Evolutionary conservation across 192 early-diverging fungal genomes (phyloP).

Genomic region (Coemansia sp.): DNA sequence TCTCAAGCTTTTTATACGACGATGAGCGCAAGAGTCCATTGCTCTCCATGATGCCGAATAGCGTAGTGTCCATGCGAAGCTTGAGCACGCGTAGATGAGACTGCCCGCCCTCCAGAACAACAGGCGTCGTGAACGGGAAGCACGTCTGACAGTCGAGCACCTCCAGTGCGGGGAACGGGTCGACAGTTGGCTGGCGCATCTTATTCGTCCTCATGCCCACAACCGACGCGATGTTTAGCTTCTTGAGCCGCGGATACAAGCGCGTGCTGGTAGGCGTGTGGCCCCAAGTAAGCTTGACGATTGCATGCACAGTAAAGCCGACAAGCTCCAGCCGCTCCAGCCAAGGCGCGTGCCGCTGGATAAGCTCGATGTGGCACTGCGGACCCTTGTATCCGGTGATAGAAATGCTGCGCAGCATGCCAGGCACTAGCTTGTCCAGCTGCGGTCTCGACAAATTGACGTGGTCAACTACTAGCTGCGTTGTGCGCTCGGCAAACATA

Average conservation of each 20-base stretch:
- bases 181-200: constrained; percentile 5
- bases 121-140: constrained; percentile 19
- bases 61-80: constrained; percentile 13
- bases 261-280: neutral
- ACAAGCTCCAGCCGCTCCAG: constrained; percentile 20
- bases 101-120: constrained; percentile 9
- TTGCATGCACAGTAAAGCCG: constrained; percentile 7
- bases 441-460: constrained; percentile 6
- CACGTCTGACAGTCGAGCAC: constrained; percentile 20
- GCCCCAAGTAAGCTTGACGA: constrained; percentile 20
- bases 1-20: constrained; percentile 2
- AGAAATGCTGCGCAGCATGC: constrained; percentile 25
- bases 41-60: neutral
- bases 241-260: constrained; percentile 29
- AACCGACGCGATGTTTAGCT: constrained; percentile 8
- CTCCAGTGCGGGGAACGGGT: constrained; percentile 23
- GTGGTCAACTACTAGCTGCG: constrained; percentile 6
- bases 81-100: constrained; percentile 17
- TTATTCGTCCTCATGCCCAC: neutral
- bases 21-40: neutral
- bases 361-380: constrained; percentile 23
- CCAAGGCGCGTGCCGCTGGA: constrained; percentile 17
- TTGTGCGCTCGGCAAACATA: neutral
- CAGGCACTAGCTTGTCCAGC: neutral
- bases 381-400: constrained; percentile 15